phyloP scores from a whole-genome alignment of 2,329 filamentous ascomycete genomes.

The Colletotrichum cordylinicola region DNA sequence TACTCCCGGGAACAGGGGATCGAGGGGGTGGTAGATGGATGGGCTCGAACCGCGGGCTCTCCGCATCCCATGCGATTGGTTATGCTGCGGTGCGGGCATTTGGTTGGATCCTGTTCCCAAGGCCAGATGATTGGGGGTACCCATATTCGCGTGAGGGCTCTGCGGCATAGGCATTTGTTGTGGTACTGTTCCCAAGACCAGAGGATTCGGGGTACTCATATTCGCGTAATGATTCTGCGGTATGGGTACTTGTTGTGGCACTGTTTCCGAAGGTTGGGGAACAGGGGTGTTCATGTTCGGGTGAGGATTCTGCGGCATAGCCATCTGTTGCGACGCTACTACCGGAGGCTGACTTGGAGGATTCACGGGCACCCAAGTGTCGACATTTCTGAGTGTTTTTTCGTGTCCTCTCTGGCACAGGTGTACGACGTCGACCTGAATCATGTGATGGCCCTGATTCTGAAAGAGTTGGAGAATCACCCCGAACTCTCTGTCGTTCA shows the following conservation, averaged over 20 bases:
- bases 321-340: neutral
- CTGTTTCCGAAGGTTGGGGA: neutral
- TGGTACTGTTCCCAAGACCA: no score
- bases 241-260: neutral
- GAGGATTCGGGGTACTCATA: no score
- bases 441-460: fast-evolving
- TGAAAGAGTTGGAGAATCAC: fast-evolving
- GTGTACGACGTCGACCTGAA: neutral
- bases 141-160: neutral
- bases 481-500: neutral
- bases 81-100: neutral
- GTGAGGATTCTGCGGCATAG: neutral
- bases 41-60: neutral
- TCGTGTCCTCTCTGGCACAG: fast-evolving
- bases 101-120: neutral
- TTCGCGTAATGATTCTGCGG: no score
- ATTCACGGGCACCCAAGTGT: fast-evolving
- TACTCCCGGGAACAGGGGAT: neutral
- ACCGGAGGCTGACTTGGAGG: neutral
- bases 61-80: neutral
- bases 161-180: neutral
- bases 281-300: neutral
- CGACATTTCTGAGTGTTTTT: neutral
- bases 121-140: neutral
- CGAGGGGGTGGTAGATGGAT: neutral